Conservation (phyloP, 2,329 filamentous ascomycete genomes). For the Talaromyces marneffei region DNA sequence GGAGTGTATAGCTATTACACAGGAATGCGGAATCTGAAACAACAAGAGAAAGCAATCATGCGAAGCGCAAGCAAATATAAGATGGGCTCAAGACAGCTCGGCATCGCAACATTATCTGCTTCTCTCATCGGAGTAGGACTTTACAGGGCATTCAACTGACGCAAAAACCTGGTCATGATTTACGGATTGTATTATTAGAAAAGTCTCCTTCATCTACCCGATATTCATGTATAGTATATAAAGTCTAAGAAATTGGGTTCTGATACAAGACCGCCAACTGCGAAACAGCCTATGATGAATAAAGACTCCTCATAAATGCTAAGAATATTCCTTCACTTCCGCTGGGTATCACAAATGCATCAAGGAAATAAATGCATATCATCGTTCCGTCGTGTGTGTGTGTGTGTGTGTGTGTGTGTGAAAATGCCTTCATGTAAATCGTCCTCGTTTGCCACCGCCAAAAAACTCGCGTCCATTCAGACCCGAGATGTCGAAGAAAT, state of each 20-base stretch:
- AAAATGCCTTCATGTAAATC: conserved; percentile 37
- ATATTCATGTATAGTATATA: conserved; percentile 6
- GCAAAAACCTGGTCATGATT: neutral
- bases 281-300: conserved; percentile 11
- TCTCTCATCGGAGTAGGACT: conserved; percentile 64
- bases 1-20: conserved; percentile 72
- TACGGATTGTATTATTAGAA: conserved; percentile 9
- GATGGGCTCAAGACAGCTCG: conserved; percentile 62
- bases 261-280: conserved; percentile 6
- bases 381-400: conserved; percentile 12
- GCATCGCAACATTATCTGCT: conserved; percentile 62
- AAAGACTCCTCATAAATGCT: conserved; percentile 16
- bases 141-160: conserved; percentile 59
- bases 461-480: conserved; percentile 38
- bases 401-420: neutral
- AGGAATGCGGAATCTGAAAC: conserved; percentile 64
- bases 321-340: conserved; percentile 11
- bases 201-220: neutral
- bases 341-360: conserved; percentile 12
- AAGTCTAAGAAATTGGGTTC: conserved; percentile 12
- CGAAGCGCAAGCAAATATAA: conserved; percentile 65
- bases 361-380: conserved; percentile 7
- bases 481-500: conserved; percentile 47
- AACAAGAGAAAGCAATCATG: conserved; percentile 57
- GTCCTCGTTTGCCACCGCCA: conserved; percentile 44